These are phyloP conservation scores for Exophiala bonariae DNA, from an alignment of 2,329 filamentous ascomycete genomes.

Conservation along the genomic window DNA sequence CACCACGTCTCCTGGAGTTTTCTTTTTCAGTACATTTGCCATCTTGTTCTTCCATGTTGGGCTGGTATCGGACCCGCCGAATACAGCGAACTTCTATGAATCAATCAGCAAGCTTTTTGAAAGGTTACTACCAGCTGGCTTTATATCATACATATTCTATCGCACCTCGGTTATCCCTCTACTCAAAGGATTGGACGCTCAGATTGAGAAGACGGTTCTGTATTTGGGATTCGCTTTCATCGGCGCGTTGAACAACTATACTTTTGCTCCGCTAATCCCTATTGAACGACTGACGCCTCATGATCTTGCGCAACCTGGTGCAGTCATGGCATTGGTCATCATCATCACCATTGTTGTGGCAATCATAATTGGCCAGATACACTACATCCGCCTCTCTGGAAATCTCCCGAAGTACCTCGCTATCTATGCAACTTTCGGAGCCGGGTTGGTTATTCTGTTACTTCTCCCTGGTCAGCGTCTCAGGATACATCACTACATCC, in stretches of 20 bases:
- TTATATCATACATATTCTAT: slow-evolving; percentile 85
- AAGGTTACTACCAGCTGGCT: slow-evolving; percentile 81
- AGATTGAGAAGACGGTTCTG: slow-evolving; percentile 84
- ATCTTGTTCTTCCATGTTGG: slow-evolving; percentile 88
- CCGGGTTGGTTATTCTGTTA: slow-evolving; percentile 68
- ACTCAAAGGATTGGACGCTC: slow-evolving; percentile 71
- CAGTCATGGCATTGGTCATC: slow-evolving; percentile 75
- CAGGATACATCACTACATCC: slow-evolving; percentile 92
- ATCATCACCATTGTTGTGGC: slow-evolving; percentile 70
- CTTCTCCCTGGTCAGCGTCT: slow-evolving; percentile 74
- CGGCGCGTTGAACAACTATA: slow-evolving; percentile 90
- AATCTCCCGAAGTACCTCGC: slow-evolving; percentile 75
- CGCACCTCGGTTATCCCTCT: slow-evolving; percentile 75
- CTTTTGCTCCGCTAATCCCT: slow-evolving; percentile 82
- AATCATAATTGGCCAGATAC: slow-evolving; percentile 75
- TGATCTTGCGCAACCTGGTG: slow-evolving; percentile 89
- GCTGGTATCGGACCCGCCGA: slow-evolving; percentile 83
- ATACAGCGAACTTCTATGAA: slow-evolving; percentile 63
- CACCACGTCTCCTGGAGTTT: slow-evolving; percentile 72
- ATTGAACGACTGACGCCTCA: slow-evolving; percentile 89
- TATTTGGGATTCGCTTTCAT: slow-evolving; percentile 92
- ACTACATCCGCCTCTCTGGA: slow-evolving; percentile 82
- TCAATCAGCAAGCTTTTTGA: slow-evolving; percentile 77
- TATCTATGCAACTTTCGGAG: slow-evolving; percentile 70
- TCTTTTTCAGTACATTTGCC: slow-evolving; percentile 80